These are phyloP conservation scores for Fusarium sororula DNA, from an alignment of 2,329 filamentous ascomycete genomes.

Conservation along the genomic window DNA sequence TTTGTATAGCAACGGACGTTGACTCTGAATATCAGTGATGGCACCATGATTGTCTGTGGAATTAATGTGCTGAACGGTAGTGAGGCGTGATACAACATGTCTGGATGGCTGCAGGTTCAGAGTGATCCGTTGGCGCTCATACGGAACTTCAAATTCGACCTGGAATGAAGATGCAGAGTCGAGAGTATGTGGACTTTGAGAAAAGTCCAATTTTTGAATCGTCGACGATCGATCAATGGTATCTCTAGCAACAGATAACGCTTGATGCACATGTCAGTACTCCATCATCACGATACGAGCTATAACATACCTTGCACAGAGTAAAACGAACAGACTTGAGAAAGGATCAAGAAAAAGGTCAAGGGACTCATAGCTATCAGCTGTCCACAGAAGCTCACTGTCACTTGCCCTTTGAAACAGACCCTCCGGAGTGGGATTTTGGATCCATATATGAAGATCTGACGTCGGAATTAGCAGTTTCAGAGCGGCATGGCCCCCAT, in stretches of 20 bases:
- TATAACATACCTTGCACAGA: conserved; percentile 7
- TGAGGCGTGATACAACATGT: conserved; percentile 21
- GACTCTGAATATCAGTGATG: not conserved
- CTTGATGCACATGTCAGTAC: conserved; percentile 1
- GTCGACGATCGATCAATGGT: not conserved
- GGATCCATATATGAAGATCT: conserved; percentile 1
- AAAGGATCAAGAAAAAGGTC: conserved; percentile 1
- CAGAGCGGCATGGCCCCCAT: not conserved
- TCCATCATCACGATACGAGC: not conserved
- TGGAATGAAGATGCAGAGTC: conserved; percentile 15
- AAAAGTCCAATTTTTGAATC: conserved; percentile 17
- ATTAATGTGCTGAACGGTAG: conserved; percentile 12
- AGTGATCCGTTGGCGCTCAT: not conserved
- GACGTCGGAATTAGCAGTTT: not conserved
- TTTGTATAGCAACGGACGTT: conserved; percentile 13
- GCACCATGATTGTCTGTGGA: not conserved
- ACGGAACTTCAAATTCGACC: conserved; percentile 14
- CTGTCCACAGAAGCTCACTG: not conserved
- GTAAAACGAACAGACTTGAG: not conserved
- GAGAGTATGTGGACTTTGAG: not conserved
- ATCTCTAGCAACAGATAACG: conserved; percentile 6
- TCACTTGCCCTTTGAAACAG: not conserved
- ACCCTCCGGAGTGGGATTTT: not conserved
- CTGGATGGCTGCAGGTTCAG: conserved; percentile 21
- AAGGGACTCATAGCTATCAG: conserved; percentile 13